Percentiles rank a stretch among this genome's conserved stretches.
Conservation (phyloP, 139 green algal species). For the Choricystis sp. region DNA sequence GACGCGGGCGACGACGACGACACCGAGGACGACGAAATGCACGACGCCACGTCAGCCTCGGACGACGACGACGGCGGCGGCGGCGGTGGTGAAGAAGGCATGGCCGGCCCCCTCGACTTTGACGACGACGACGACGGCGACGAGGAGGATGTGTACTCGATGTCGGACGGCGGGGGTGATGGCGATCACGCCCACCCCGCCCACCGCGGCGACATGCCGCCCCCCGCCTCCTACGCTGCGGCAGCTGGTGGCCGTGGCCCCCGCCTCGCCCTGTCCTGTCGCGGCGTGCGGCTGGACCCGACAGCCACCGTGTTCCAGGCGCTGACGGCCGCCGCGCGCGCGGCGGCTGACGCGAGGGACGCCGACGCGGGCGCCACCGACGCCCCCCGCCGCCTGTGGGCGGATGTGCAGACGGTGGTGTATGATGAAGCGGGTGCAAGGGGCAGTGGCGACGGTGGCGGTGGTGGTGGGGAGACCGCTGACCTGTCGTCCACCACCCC, state of each 20-base stretch:
- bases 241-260: slow-evolving; percentile 8
- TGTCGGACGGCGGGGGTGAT: slow-evolving; percentile 24
- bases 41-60: slow-evolving; percentile 30
- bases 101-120: slow-evolving; percentile 15
- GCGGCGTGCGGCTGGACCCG: slow-evolving; percentile 20
- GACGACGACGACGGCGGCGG: slow-evolving; percentile 31
- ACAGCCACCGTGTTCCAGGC: slow-evolving; percentile 70
- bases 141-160: slow-evolving; percentile 1
- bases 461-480: neutral
- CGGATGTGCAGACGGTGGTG: slow-evolving; percentile 67
- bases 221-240: neutral
- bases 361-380: slow-evolving; percentile 3
- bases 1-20: neutral
- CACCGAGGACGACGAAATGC: slow-evolving; percentile 21
- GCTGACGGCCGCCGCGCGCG: slow-evolving; percentile 11
- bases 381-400: slow-evolving; percentile 47
- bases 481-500: no score
- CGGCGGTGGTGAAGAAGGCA: no score
- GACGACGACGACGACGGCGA: slow-evolving; percentile 35
- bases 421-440: slow-evolving; percentile 30
- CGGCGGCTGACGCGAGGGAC: slow-evolving; percentile 6
- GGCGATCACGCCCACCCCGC: slow-evolving; percentile 11
- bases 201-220: slow-evolving; percentile 5
- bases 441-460: slow-evolving; percentile 5
- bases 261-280: slow-evolving; percentile 53